Evolutionary conservation across 108 stramenopile species (phyloP).

Genomic region (Cyclostephanos tholiformis): DNA sequence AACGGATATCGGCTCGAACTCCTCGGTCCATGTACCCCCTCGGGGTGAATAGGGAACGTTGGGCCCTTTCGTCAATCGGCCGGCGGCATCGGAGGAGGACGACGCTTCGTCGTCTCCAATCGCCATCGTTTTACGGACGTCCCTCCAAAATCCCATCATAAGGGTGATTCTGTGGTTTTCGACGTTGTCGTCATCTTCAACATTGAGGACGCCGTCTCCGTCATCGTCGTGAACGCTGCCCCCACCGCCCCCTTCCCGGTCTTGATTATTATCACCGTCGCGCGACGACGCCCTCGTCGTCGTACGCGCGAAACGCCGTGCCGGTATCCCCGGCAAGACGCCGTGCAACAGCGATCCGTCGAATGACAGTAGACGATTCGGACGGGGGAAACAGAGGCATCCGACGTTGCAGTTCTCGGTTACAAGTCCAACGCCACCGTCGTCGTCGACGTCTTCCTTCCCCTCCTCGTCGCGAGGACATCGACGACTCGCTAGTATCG

Average conservation of each 20-base stretch:
- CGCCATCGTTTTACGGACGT: constrained; percentile 3
- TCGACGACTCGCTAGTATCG: constrained; percentile 11
- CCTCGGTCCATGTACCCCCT: constrained; percentile 6
- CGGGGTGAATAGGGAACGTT: constrained; percentile 27
- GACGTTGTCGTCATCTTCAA: not conserved
- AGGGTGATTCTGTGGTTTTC: constrained; percentile 49
- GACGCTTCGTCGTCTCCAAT: not conserved
- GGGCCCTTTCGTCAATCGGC: constrained; percentile 18
- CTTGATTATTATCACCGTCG: not conserved
- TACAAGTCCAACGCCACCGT: no score
- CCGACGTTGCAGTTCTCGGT: constrained; percentile 17
- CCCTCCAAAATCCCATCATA: constrained; percentile 66
- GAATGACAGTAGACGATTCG: constrained; percentile 54
- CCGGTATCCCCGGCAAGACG: constrained; percentile 58
- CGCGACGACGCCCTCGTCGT: not conserved
- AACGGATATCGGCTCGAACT: constrained; percentile 7
- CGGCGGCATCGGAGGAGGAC: not conserved
- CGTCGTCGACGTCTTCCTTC: no score
- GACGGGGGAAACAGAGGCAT: constrained; percentile 51
- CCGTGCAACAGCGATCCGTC: constrained; percentile 64
- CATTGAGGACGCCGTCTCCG: not conserved
- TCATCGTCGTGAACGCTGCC: constrained; percentile 10
- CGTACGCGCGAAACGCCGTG: constrained; percentile 3
- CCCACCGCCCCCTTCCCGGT: constrained; percentile 1
- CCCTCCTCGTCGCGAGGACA: not conserved